phyloP scores from a whole-genome alignment of 2,329 filamentous ascomycete species.

The Xylaria multiplex region DNA sequence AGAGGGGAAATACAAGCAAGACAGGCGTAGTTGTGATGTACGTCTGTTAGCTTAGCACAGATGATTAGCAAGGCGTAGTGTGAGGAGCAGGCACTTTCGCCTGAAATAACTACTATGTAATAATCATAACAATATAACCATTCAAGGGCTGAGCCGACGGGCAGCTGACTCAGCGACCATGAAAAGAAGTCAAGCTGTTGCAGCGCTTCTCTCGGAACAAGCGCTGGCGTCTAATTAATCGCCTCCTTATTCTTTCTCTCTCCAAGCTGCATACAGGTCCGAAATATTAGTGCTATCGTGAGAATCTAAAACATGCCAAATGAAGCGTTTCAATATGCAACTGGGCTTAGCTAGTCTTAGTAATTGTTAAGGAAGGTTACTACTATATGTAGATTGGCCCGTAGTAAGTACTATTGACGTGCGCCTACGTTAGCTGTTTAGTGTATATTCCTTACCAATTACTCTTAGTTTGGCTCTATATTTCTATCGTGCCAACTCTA shows the following conservation, averaged over 20 bases:
- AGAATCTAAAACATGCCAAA: slow-evolving; percentile 13
- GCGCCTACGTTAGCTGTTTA: slow-evolving; percentile 2
- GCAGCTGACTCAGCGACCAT: slow-evolving; percentile 21
- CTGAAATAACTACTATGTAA: too few relatives aligned
- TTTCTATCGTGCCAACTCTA: neutral
- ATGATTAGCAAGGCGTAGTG: neutral
- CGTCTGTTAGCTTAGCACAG: neutral
- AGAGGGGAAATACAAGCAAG: neutral
- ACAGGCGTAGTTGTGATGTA: neutral
- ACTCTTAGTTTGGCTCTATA: neutral
- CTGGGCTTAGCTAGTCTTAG: neutral
- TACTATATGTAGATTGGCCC: neutral
- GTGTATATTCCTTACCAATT: slow-evolving; percentile 16
- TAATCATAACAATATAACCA: neutral
- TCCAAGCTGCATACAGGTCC: neutral
- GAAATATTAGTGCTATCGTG: slow-evolving; percentile 11
- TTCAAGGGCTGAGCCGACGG: neutral
- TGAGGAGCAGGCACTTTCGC: too few relatives aligned
- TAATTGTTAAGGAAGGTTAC: neutral
- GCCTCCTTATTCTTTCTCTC: neutral
- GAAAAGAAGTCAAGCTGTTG: neutral
- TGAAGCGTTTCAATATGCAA: neutral
- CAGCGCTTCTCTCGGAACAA: slow-evolving; percentile 23
- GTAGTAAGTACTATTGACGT: neutral
- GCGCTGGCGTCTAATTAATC: slow-evolving; percentile 42